Conservation (phyloP, 257 asterid species). For the Solanum chilense region DNA sequence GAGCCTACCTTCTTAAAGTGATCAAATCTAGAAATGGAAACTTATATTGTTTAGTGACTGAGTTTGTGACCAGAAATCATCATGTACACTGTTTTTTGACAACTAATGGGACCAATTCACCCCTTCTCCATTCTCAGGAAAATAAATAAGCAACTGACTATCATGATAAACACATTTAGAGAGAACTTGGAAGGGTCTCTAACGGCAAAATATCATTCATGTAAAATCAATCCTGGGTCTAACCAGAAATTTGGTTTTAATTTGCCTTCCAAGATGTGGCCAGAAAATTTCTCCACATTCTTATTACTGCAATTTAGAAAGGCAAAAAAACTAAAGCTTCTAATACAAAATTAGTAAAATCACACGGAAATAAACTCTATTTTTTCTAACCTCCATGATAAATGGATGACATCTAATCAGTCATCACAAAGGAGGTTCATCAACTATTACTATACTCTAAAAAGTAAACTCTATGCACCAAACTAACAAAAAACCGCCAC, state of each 20-base stretch:
- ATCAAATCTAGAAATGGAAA: not conserved
- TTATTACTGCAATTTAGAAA: not conserved
- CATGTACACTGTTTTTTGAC: not conserved
- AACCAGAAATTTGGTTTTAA: no score
- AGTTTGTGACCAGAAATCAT: not conserved
- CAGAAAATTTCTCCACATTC: not conserved
- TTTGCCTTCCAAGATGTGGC: not conserved
- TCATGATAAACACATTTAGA: not conserved
- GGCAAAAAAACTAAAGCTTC: not conserved
- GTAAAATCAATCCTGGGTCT: no score
- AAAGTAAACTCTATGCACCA: not conserved
- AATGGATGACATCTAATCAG: not conserved
- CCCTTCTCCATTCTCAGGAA: not conserved
- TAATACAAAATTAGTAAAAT: not conserved
- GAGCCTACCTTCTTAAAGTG: not conserved
- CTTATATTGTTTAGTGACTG: not conserved
- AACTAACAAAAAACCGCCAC: not conserved
- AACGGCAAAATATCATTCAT: no score
- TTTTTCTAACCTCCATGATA: not conserved
- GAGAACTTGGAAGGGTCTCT: not conserved
- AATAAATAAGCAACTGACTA: not conserved
- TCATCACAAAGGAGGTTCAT: not conserved
- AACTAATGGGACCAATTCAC: not conserved
- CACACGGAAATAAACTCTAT: not conserved
- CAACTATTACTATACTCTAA: not conserved